A percentile compares a stretch with the other conserved stretches of the same genome.
Evolutionary conservation across 495 filamentous ascomycete species (phyloP).

Genomic region (Penicillium alfredii): DNA sequence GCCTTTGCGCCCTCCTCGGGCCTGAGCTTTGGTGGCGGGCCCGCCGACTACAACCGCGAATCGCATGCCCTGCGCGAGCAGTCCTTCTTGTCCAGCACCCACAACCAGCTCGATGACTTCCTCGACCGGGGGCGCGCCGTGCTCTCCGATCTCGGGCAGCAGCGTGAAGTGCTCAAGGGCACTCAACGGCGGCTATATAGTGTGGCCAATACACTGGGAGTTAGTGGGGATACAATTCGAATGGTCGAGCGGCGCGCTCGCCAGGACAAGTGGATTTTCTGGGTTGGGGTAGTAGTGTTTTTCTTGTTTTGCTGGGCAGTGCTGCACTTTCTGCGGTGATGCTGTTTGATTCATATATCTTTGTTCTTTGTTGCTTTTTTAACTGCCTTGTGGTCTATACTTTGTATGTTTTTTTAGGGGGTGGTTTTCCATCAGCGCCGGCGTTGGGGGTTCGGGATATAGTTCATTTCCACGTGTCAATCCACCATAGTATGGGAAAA

Average conservation of each 20-base stretch:
- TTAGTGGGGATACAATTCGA: conserved; percentile 92
- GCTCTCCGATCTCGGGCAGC: conserved; percentile 79
- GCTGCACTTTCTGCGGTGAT: conserved; percentile 71
- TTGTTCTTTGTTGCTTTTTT: conserved; percentile 4
- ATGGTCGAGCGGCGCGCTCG: conserved; percentile 88
- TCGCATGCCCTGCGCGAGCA: conserved; percentile 85
- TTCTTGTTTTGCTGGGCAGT: conserved; percentile 88
- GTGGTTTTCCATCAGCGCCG: conserved; percentile 31
- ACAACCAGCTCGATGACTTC: conserved; percentile 85
- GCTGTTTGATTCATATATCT: neutral
- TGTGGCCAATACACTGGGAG: conserved; percentile 87
- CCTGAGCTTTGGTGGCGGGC: conserved; percentile 47
- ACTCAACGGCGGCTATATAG: conserved; percentile 87
- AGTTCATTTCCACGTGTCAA: too few species aligned
- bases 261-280: conserved; percentile 98
- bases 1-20: conserved; percentile 40
- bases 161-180: conserved; percentile 89
- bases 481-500: too few species aligned
- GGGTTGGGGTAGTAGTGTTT: conserved; percentile 81
- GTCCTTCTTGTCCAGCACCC: conserved; percentile 72
- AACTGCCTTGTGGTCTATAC: conserved; percentile 3
- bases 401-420: conserved; percentile 6
- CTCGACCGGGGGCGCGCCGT: conserved; percentile 86
- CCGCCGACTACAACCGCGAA: conserved; percentile 62
- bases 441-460: conserved; percentile 23